Conservation (phyloP, 2,329 filamentous ascomycete genomes). For the Fusarium sterilihyphosum region DNA sequence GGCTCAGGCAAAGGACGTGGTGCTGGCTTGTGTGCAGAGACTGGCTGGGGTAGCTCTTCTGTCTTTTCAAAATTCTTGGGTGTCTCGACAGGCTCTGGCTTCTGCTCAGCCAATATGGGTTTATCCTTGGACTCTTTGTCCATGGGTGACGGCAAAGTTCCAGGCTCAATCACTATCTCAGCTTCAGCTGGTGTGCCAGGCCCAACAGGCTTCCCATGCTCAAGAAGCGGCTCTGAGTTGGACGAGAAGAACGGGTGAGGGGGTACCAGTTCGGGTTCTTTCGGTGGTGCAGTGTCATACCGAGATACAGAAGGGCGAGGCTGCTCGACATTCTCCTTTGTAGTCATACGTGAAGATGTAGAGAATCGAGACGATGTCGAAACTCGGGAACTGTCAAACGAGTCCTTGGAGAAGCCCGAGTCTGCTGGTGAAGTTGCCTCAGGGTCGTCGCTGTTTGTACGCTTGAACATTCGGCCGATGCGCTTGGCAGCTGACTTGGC, state of each 20-base stretch:
- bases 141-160: neutral
- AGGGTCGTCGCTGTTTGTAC: conserved; percentile 19
- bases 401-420: conserved; percentile 7
- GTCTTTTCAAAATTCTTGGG: neutral
- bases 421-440: conserved; percentile 2
- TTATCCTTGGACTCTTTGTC: neutral
- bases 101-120: too few species aligned
- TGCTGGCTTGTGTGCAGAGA: neutral
- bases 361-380: conserved; percentile 32
- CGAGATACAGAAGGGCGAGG: conserved; percentile 11
- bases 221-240: neutral
- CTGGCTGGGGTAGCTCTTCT: neutral
- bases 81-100: neutral
- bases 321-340: conserved; percentile 21
- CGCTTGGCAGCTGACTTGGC: conserved; percentile 35
- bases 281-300: conserved; percentile 17
- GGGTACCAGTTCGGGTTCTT: neutral
- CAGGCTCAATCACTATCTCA: neutral
- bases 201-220: neutral
- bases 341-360: conserved; percentile 26
- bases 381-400: conserved; percentile 10
- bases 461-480: conserved; percentile 34
- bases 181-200: neutral
- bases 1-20: neutral
- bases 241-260: conserved; percentile 12